Percentiles rank a stretch among this genome's conserved stretches.
Evolutionary conservation across 176 grass and related monocot genomes (phyloP).

Genomic region (Chrysopogon serrulatus): DNA sequence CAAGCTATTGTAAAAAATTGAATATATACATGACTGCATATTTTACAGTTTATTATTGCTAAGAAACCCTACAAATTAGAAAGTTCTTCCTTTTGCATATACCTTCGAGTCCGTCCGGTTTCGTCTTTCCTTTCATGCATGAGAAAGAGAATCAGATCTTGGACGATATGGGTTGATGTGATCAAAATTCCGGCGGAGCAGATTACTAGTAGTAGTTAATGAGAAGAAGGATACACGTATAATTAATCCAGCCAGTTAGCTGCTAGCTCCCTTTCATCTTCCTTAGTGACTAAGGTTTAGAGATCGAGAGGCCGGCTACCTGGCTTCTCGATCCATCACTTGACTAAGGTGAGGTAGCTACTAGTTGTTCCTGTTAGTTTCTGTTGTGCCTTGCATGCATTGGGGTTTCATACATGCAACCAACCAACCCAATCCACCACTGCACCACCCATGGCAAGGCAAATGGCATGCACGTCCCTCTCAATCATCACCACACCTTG

Average conservation of each 20-base stretch:
- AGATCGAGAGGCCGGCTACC: neutral
- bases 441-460: neutral
- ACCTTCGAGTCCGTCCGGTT: too few species aligned
- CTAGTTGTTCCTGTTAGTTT: neutral
- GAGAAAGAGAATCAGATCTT: neutral
- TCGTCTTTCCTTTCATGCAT: neutral
- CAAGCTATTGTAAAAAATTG: neutral
- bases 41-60: neutral
- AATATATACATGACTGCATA: too few species aligned
- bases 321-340: neutral
- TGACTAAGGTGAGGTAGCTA: neutral
- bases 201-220: neutral
- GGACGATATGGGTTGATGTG: neutral
- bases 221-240: neutral
- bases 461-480: slow-evolving; percentile 11
- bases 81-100: neutral
- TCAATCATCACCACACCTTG: neutral
- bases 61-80: neutral
- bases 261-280: neutral
- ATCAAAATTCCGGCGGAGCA: neutral
- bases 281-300: slow-evolving; percentile 36
- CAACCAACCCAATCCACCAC: neutral
- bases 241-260: neutral
- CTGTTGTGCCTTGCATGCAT: neutral
- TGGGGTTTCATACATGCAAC: neutral